These are phyloP conservation scores for slime mould (Dictyostelium discoideum) DNA, from an alignment of 78 protist species.

Conservation along the genomic window dicty_2.7 NC_007089.4:3529501-3530000, in stretches of 20 bases:
- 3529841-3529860: background rate
- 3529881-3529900: background rate
- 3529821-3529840: background rate
- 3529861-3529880: conserved; percentile 16
- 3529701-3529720: background rate
- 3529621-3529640: background rate
- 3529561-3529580: background rate
- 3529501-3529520: background rate
- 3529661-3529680: background rate
- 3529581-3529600: background rate
- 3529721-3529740: background rate
- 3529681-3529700: background rate
- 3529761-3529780: background rate
- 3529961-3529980: background rate
- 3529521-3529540: background rate
- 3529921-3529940: background rate
- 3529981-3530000: background rate
- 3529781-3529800: background rate
- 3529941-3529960: background rate
- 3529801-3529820: background rate
- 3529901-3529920: background rate
- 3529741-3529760: background rate
- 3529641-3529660: background rate
- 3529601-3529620: background rate
- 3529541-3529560: background rate